Evolutionary conservation across 2,329 filamentous ascomycete species (phyloP), one percentile per base, ranked within the genome.

Genomic region (Fusarium metavorans): DNA sequence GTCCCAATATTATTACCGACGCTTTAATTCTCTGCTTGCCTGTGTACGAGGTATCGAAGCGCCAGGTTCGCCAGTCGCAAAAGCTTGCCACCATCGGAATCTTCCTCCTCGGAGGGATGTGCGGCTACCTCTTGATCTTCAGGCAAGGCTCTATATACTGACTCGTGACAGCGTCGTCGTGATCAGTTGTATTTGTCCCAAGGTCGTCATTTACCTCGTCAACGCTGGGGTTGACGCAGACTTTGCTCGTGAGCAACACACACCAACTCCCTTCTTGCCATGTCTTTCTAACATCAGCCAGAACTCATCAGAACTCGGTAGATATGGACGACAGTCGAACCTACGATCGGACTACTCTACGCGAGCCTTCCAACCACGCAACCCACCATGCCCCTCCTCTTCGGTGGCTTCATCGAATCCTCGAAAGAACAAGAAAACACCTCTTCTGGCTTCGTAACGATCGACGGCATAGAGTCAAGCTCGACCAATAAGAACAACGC

Each of bases 341-440:
- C 67, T 7, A 58, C 67, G 0, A 54, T 70, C 2, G 65, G 50
- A 2, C 2, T 68, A 4, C 67, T 68, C 6, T 70, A 65, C 8
- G 65, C 67, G 2, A 68, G 67, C 18, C 20, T 70, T 5, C 67
- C 67, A 0, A 69, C 65, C 0, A 68, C 68, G 34, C 67, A 64
- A 2, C 67, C 18, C 0, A 20, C 68, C 0, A 18, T 70, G 10
- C 27, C 64, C 32, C 27, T 70, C 0, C 39, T 70, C 1, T 68
- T 69, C 14, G 57, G 48, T 0, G 57, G 67, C 0, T 68, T 68
- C 6, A 64, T 68, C 2, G 25, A n/a, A 13, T 14, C 65, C 1
- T 34, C 57, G 0, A 52, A 64, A 13, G 57, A 68, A 25, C 18
- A 18, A 58, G 9, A 57, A 0, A 57, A 66, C 30, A 68, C 54